phyloP scores from a whole-genome alignment of 768 basidiomycete genomes.

The Pholiota molesta region DNA sequence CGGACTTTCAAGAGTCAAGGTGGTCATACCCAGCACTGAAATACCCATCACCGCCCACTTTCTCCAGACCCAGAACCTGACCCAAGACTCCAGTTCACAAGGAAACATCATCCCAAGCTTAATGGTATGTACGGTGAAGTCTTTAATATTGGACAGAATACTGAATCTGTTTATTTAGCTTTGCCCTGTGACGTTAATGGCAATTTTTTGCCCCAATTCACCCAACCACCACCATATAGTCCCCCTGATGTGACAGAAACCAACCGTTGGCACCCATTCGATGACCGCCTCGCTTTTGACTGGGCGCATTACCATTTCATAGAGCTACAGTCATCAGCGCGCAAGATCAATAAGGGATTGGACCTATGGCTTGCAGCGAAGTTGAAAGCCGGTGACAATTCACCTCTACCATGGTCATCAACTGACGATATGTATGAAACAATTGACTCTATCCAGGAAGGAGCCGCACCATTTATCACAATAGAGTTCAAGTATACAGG shows the following conservation, averaged over 20 bases:
- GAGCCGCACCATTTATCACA: too few species aligned
- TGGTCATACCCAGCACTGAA: neutral
- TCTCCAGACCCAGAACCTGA: slow-evolving; percentile 3
- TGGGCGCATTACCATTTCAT: slow-evolving; percentile 26
- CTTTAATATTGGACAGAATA: too few species aligned
- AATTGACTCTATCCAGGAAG: too few species aligned
- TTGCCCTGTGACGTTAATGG: neutral
- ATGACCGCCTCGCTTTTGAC: slow-evolving; percentile 19
- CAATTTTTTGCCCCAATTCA: neutral
- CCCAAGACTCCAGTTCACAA: neutral
- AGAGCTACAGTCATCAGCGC: slow-evolving; percentile 18
- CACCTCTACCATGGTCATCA: too few species aligned
- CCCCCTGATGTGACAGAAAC: neutral
- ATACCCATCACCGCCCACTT: slow-evolving; percentile 2
- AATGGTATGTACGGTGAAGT: neutral
- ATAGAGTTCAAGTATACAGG: too few species aligned
- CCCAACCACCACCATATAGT: neutral
- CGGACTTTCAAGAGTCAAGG: neutral
- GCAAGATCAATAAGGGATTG: too few species aligned
- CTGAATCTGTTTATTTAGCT: neutral
- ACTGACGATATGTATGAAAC: too few species aligned
- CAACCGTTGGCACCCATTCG: slow-evolving; percentile 14
- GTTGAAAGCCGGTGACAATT: too few species aligned
- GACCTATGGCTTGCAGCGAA: too few species aligned
- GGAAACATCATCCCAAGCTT: neutral